Evolutionary conservation across 192 early-diverging fungal genomes (phyloP).

Genomic region (Backusella tuberculispora): DNA sequence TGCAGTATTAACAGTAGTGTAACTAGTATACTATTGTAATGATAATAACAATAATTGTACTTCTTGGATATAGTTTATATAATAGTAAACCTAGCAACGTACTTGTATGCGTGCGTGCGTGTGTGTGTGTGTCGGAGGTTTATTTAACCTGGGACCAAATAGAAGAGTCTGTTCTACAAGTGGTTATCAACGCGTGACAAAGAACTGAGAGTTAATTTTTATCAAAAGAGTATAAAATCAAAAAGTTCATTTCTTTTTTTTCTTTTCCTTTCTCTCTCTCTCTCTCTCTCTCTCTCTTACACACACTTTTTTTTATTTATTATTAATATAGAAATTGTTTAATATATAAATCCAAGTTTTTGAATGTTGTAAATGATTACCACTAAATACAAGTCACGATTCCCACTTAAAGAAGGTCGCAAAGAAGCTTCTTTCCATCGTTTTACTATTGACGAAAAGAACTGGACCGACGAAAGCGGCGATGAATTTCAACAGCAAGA

Average conservation of each 20-base stretch:
- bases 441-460: background rate
- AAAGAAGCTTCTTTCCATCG: background rate
- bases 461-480: background rate
- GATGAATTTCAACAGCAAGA: slow-evolving; percentile 7
- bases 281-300: slow-evolving; percentile 1
- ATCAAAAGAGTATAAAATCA: slow-evolving; percentile 2
- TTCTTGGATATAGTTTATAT: too few relatives aligned
- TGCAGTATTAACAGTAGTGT: too few relatives aligned
- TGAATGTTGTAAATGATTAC: slow-evolving; percentile 24
- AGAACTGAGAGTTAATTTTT: background rate
- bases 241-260: slow-evolving; percentile 20
- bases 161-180: slow-evolving; percentile 10
- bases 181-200: slow-evolving; percentile 8
- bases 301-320: background rate
- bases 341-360: too few relatives aligned
- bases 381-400: slow-evolving; percentile 8
- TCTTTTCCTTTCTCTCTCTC: background rate
- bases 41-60: too few relatives aligned
- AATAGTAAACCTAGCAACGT: too few relatives aligned
- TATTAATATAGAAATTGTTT: background rate
- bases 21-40: too few relatives aligned
- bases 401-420: background rate
- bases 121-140: slow-evolving; percentile 5
- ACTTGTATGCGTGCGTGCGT: background rate
- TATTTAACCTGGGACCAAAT: slow-evolving; percentile 9